Conservation (phyloP, 1,284 basidiomycete species). For the Heliocybe sulcata region DNA sequence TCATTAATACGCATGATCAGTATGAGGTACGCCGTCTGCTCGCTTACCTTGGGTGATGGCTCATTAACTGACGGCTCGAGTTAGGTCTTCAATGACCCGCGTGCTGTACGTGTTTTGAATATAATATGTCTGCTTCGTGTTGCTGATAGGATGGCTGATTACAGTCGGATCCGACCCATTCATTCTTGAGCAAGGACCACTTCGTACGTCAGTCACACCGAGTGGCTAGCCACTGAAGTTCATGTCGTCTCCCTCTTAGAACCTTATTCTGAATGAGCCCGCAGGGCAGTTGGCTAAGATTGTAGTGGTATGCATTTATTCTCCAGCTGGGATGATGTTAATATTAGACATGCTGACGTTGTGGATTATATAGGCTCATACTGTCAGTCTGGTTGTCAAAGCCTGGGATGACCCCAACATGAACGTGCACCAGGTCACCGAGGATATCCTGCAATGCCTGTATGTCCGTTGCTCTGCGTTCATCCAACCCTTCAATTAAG, state of each 20-base stretch:
- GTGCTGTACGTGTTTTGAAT: constrained; percentile 42
- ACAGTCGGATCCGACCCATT: constrained; percentile 84
- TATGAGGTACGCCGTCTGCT: constrained; percentile 43
- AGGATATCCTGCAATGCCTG: constrained; percentile 71
- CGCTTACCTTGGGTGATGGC: background rate
- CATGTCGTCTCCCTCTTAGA: constrained; percentile 27
- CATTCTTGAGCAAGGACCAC: constrained; percentile 77
- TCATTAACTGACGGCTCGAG: background rate
- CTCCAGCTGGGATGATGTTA: background rate
- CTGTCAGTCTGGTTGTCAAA: constrained; percentile 60
- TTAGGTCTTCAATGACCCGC: constrained; percentile 70
- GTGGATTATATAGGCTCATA: constrained; percentile 38
- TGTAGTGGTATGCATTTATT: constrained; percentile 45
- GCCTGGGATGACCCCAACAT: constrained; percentile 78
- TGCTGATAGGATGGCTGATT: constrained; percentile 5
- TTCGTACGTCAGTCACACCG: constrained; percentile 41
- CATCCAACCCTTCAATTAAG: too few species aligned
- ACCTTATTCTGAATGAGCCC: constrained; percentile 73
- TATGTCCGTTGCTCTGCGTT: constrained; percentile 32
- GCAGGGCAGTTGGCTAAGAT: constrained; percentile 70
- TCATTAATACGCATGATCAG: constrained; percentile 77
- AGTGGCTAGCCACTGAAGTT: background rate
- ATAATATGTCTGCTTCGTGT: background rate
- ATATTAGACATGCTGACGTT: too few species aligned
- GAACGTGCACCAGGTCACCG: constrained; percentile 52